Base-by-base conservation (phyloP, 192 early-diverging fungal species). In the Coemansia sp. region DNA sequence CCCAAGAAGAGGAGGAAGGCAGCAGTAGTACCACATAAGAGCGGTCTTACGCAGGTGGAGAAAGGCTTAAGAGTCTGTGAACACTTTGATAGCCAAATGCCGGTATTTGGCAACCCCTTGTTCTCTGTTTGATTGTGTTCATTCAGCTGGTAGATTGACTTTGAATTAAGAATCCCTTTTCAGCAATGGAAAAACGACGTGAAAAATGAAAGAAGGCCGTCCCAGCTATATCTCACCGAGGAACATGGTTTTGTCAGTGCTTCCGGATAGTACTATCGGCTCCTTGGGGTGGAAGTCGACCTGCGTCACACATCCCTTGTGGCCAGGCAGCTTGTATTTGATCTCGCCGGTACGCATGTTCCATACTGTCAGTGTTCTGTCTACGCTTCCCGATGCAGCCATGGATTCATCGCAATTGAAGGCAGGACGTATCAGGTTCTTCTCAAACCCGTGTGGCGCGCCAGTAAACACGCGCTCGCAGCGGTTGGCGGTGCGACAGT, bases 371-470 rank as follows among this genome's bases (percentile, higher is more conserved):
- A 98, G 89, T 5, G 91, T 88, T 59, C 96, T 79, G 66, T 99
- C 98, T 5, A 89, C 95, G 53, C 89, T 82, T 10, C 96, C 98
- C 11, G 88, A 85, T 0, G 92, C 96, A 43, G 96, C 87, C 83
- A 91, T 92, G 53, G 85, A 83, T 15, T 92, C 94, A 68, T 97
- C 92, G 4, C 87, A 84, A 16, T 92, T 92, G 92, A 96, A 98
- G 19, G 93, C 89, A 0, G 96, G 95, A 21, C 89, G 85, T 40
- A 98, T 87, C 44, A 99, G 84, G 61, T 95, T 95, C 85, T 93
- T 94, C 64, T 99, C 97, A 70, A 93, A 95, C 16, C 95, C 95
- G 66, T 98, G 95, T 26, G 95, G 94, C 5, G 96, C 96, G 7
- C 95, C 93, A 71, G 70, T 87, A 75, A 94, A 90, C 16, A 87